A percentile compares a stretch with the other conserved stretches of the same genome.
phyloP scores from a whole-genome alignment of 306 rosid species.

The Chamaecrista fasciculata region DNA sequence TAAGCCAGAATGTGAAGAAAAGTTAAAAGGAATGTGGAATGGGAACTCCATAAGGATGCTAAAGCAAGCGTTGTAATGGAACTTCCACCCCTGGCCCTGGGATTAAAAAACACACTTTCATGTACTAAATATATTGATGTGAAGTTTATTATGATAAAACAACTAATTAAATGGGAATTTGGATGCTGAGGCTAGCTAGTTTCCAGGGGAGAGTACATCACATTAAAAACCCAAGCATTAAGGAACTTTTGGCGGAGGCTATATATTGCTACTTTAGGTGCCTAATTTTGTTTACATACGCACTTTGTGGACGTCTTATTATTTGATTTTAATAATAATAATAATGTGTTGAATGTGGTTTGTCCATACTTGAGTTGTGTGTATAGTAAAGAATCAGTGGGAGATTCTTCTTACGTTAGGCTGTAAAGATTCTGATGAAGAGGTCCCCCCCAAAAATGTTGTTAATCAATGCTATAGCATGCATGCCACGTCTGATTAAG shows the following conservation, averaged over 20 bases:
- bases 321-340: neutral
- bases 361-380: neutral
- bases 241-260: constrained; percentile 29
- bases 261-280: constrained; percentile 6
- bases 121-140: neutral
- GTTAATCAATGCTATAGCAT: constrained; percentile 42
- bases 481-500: constrained; percentile 54
- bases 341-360: constrained; percentile 8
- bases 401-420: constrained; percentile 60
- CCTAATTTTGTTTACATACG: neutral
- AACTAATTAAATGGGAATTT: constrained; percentile 20
- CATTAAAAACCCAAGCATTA: constrained; percentile 39
- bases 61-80: constrained; percentile 17
- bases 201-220: constrained; percentile 32
- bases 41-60: constrained; percentile 34
- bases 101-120: neutral
- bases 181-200: constrained; percentile 30
- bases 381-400: constrained; percentile 31
- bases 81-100: neutral
- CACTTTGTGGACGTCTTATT: neutral
- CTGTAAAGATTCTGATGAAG: constrained; percentile 49
- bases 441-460: neutral
- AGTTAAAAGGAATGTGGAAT: neutral
- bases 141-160: neutral
- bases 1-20: neutral